A percentile compares a stretch with the other conserved stretches of the same genome.
phyloP scores from a whole-genome alignment of 2,329 filamentous ascomycete genomes.

The Fusarium denticulatum region DNA sequence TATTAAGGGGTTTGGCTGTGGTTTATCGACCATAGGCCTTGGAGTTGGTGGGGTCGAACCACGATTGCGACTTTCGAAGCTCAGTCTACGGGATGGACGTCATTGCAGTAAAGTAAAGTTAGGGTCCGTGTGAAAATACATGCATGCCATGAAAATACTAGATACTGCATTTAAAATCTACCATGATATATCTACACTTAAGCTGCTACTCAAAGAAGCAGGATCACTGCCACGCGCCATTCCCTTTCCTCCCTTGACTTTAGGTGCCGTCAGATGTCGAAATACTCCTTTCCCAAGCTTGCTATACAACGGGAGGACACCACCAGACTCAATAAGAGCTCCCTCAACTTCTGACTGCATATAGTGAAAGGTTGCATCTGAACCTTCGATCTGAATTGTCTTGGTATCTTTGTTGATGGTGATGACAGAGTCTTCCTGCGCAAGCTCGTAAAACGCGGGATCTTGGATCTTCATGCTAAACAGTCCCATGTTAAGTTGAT shows the following conservation, averaged over 20 bases:
- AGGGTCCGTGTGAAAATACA: no score
- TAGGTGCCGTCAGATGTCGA: background rate
- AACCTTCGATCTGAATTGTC: background rate
- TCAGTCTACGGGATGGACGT: background rate
- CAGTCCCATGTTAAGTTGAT: background rate
- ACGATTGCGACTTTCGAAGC: background rate
- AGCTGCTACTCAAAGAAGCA: fast-evolving
- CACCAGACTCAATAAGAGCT: background rate
- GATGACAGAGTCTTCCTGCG: background rate
- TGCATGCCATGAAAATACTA: no score
- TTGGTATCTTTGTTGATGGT: background rate
- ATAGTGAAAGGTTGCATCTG: background rate
- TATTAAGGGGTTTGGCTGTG: background rate
- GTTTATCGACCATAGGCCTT: background rate
- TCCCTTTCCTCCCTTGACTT: background rate
- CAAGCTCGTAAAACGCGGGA: background rate
- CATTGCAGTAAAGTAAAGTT: background rate
- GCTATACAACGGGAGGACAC: background rate
- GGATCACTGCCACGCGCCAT: fast-evolving
- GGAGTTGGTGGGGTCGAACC: no score
- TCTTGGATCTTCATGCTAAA: background rate
- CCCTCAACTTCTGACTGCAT: background rate
- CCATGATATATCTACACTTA: background rate
- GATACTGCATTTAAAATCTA: background rate
- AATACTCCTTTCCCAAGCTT: background rate